phyloP scores from a whole-genome alignment of 768 basidiomycete species.

The Gymnopilus dilepis region DNA sequence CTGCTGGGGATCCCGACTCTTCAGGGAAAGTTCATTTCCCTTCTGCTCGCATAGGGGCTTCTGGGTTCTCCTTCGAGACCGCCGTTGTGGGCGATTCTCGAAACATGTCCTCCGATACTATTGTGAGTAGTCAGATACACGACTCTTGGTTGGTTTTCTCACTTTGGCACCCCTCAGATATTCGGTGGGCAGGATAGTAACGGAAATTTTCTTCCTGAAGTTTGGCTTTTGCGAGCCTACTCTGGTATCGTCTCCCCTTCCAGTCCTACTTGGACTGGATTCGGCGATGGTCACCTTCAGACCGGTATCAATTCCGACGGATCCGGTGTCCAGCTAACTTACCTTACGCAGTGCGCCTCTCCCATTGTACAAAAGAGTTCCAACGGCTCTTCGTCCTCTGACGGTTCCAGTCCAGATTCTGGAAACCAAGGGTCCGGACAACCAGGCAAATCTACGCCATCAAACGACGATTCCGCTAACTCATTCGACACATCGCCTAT shows the following conservation, averaged over 20 bases:
- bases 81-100: constrained; percentile 63
- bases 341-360: constrained; percentile 64
- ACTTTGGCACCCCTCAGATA: constrained; percentile 38
- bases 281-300: constrained; percentile 64
- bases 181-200: constrained; percentile 76
- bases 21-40: constrained; percentile 58
- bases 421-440: constrained; percentile 9
- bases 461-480: neutral
- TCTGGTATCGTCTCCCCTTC: constrained; percentile 62
- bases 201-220: constrained; percentile 72
- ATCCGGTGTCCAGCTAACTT: constrained; percentile 65
- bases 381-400: constrained; percentile 11
- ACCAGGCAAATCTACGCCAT: neutral
- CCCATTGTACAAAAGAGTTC: constrained; percentile 24
- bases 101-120: constrained; percentile 61
- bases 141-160: neutral
- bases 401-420: constrained; percentile 9
- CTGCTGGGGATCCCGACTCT: constrained; percentile 75
- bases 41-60: constrained; percentile 72
- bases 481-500: constrained; percentile 42
- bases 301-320: constrained; percentile 71
- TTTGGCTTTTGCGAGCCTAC: constrained; percentile 83
- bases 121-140: constrained; percentile 41
- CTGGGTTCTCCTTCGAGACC: constrained; percentile 56
- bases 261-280: constrained; percentile 64